These are phyloP conservation scores for Aureobasidium sp. DNA, from an alignment of 2,329 filamentous ascomycete species.

Conservation along the genomic window DNA sequence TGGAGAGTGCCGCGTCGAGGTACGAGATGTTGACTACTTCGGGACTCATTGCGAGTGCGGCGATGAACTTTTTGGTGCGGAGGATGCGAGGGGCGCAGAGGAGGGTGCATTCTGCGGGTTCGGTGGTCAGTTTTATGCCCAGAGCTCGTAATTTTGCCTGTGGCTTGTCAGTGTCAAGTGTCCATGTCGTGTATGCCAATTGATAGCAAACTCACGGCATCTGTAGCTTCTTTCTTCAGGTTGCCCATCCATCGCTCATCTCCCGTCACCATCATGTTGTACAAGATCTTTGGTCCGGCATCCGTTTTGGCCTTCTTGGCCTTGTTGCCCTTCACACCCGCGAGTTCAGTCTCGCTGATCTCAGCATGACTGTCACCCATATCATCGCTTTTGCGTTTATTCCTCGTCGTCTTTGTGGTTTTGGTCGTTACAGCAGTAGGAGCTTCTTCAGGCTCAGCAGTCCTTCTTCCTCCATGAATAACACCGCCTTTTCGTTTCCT, in stretches of 20 bases:
- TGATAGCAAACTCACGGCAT: conserved; percentile 55
- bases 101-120: conserved; percentile 71
- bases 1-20: conserved; percentile 68
- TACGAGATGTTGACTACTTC: conserved; percentile 70
- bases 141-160: conserved; percentile 75
- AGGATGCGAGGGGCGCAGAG: conserved; percentile 81
- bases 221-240: conserved; percentile 65
- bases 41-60: conserved; percentile 74
- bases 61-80: conserved; percentile 89
- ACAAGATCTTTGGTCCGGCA: conserved; percentile 53
- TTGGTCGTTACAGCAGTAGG: conserved; percentile 17
- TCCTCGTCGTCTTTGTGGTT: conserved; percentile 21
- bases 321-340: conserved; percentile 38
- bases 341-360: conserved; percentile 38
- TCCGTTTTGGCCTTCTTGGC: conserved; percentile 44
- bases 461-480: conserved; percentile 50
- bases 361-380: conserved; percentile 25
- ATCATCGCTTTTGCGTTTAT: conserved; percentile 33
- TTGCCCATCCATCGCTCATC: conserved; percentile 76
- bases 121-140: conserved; percentile 73
- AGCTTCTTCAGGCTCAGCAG: conserved; percentile 35
- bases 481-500: conserved; percentile 71
- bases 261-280: conserved; percentile 75
- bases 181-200: no score
- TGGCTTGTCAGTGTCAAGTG: neutral